Percentiles rank a stretch among this genome's conserved stretches.
phyloP scores from a whole-genome alignment of 495 filamentous ascomycete genomes.

The Penicillium odoratum region DNA sequence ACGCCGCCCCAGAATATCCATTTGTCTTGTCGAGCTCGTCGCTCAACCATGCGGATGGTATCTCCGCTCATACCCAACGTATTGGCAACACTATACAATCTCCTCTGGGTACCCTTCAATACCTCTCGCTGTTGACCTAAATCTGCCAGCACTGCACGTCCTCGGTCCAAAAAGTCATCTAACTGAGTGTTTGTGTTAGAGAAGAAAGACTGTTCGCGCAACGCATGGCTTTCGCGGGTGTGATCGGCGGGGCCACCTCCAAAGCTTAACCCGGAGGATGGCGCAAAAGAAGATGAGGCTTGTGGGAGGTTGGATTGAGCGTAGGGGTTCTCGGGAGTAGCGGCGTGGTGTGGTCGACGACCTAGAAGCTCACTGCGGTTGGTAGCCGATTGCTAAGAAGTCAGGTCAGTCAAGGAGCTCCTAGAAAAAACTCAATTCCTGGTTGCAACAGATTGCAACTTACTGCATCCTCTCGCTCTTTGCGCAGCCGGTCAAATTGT shows the following conservation, averaged over 20 bases:
- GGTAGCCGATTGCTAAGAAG: slow-evolving; percentile 57
- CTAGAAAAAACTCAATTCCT: background rate
- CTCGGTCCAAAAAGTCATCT: slow-evolving; percentile 91
- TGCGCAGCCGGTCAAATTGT: slow-evolving; percentile 74
- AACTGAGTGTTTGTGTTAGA: slow-evolving; percentile 72
- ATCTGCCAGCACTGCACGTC: slow-evolving; percentile 85
- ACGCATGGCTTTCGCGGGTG: slow-evolving; percentile 74
- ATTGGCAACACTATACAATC: slow-evolving; percentile 89
- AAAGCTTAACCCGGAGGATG: slow-evolving; percentile 51
- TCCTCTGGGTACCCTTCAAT: slow-evolving; percentile 88
- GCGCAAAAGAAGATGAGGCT: slow-evolving; percentile 41
- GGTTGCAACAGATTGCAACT: slow-evolving; percentile 10
- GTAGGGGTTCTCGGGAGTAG: slow-evolving; percentile 96
- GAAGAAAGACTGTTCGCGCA: slow-evolving; percentile 89
- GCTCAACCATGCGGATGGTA: slow-evolving; percentile 93
- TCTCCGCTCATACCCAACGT: slow-evolving; percentile 92
- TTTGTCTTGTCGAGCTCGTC: slow-evolving; percentile 90
- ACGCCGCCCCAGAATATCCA: slow-evolving; percentile 96
- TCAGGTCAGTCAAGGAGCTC: slow-evolving; percentile 7
- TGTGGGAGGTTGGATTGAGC: slow-evolving; percentile 55
- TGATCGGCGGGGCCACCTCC: slow-evolving; percentile 58
- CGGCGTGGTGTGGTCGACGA: slow-evolving; percentile 79
- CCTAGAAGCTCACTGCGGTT: slow-evolving; percentile 85
- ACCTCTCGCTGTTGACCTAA: slow-evolving; percentile 89
- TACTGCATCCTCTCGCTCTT: slow-evolving; percentile 71